Evolutionary conservation across 768 basidiomycete species (phyloP).

Genomic region (Candolleomyces eurysporus): DNA sequence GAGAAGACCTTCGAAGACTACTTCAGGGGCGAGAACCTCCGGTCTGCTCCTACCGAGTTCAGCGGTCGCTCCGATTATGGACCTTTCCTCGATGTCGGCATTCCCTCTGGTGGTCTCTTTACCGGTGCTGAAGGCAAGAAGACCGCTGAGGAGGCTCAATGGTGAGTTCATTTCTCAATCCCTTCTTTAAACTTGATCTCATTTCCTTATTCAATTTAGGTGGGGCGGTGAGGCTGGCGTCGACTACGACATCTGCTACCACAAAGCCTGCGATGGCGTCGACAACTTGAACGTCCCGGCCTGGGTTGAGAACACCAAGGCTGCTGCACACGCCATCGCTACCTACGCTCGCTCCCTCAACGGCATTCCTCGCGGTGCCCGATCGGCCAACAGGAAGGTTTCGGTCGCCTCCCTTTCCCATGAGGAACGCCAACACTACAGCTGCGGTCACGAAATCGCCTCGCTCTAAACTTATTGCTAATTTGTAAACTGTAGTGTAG

Average conservation of each 20-base stretch:
- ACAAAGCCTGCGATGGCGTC: slow-evolving; percentile 25
- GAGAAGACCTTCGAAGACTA: slow-evolving; percentile 27
- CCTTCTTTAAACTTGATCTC: neutral
- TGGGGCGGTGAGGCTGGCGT: slow-evolving; percentile 27
- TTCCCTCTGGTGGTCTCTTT: slow-evolving; percentile 29
- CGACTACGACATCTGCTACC: slow-evolving; percentile 29
- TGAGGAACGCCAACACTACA: slow-evolving; percentile 6
- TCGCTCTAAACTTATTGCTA: neutral
- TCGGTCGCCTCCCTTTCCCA: neutral
- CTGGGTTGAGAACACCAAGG: slow-evolving; percentile 23
- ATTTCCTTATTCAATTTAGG: slow-evolving; percentile 14
- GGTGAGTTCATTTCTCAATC: slow-evolving; percentile 11
- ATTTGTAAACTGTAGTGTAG: neutral
- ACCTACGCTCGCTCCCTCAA: slow-evolving; percentile 23
- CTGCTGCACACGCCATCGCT: slow-evolving; percentile 23
- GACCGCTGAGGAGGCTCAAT: slow-evolving; percentile 22
- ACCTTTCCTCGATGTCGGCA: slow-evolving; percentile 28
- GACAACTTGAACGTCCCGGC: slow-evolving; percentile 23
- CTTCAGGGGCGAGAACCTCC: slow-evolving; percentile 17
- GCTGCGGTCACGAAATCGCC: slow-evolving; percentile 4
- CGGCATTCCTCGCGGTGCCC: slow-evolving; percentile 17
- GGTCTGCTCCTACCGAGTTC: slow-evolving; percentile 23
- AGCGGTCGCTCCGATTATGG: slow-evolving; percentile 29
- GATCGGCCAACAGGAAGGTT: neutral
- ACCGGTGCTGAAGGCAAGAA: slow-evolving; percentile 29